Evolutionary conservation across 345 rosid species (phyloP).

Genomic region (Populus pruinosa): DNA sequence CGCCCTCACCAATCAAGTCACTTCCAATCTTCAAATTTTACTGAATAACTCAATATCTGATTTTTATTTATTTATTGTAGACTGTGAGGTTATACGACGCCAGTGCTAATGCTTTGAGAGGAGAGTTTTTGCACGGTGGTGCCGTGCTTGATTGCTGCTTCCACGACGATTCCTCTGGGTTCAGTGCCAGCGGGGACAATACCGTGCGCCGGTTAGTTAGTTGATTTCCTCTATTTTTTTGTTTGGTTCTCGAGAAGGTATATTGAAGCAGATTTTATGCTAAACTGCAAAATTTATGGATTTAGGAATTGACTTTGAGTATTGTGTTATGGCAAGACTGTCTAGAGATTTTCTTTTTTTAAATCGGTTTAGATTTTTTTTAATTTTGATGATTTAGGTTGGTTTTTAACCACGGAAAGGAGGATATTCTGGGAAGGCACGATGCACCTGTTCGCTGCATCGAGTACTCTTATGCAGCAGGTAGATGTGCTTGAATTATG

Average conservation of each 20-base stretch:
- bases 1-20: background rate
- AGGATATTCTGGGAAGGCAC: conserved; percentile 79
- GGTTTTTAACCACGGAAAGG: conserved; percentile 74
- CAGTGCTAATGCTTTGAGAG: conserved; percentile 60
- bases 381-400: conserved; percentile 53
- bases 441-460: conserved; percentile 88
- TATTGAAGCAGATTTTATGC: background rate
- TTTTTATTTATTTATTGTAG: conserved; percentile 19
- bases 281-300: background rate
- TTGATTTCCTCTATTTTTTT: background rate
- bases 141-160: conserved; percentile 95
- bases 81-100: conserved; percentile 82
- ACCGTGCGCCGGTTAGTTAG: conserved; percentile 64
- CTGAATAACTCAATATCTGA: background rate
- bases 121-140: conserved; percentile 92
- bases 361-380: background rate
- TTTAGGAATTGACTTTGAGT: background rate
- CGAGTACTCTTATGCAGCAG: conserved; percentile 94
- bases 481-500: conserved; percentile 32
- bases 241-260: background rate
- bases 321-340: background rate
- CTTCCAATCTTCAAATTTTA: background rate
- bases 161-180: conserved; percentile 94
- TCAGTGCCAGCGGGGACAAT: conserved; percentile 74
- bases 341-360: background rate